Percentiles rank a stretch among this genome's conserved stretches.
Conservation (phyloP, 768 basidiomycete genomes). For the Russula sp. region DNA sequence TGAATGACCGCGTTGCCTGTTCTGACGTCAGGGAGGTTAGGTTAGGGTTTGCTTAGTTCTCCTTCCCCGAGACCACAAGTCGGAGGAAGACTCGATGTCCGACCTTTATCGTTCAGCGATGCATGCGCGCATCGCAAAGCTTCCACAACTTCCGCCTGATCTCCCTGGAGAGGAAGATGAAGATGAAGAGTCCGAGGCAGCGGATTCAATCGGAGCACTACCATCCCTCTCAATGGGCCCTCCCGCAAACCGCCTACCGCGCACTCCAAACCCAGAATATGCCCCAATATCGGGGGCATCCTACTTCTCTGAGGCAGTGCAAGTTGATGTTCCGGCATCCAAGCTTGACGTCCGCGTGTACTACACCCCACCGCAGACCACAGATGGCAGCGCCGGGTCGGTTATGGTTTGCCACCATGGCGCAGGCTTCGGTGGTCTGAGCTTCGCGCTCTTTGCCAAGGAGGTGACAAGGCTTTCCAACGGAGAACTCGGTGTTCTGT, state of each 20-base stretch:
- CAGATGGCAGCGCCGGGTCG: conserved; percentile 42
- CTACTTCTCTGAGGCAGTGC: conserved; percentile 76
- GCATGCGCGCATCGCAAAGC: conserved; percentile 63
- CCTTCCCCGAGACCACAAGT: neutral
- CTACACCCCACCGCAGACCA: conserved; percentile 62
- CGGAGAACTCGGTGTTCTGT: conserved; percentile 75
- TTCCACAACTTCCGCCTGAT: conserved; percentile 45
- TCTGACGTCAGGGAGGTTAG: neutral
- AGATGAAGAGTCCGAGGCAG: conserved; percentile 49
- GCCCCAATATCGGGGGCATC: conserved; percentile 70
- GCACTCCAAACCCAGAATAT: conserved; percentile 55
- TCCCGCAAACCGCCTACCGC: conserved; percentile 43
- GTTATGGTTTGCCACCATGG: conserved; percentile 94
- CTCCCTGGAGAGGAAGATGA: conserved; percentile 39
- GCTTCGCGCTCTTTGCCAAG: conserved; percentile 87
- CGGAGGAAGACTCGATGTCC: conserved; percentile 43
- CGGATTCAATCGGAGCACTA: conserved; percentile 54
- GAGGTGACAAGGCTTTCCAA: conserved; percentile 54
- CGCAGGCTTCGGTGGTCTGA: conserved; percentile 85
- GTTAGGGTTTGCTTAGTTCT: conserved; percentile 6
- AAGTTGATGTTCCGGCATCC: conserved; percentile 59
- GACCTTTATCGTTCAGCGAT: conserved; percentile 73
- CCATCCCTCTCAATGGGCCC: conserved; percentile 59
- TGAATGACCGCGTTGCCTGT: neutral
- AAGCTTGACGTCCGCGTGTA: conserved; percentile 73